Conservation (phyloP, 768 basidiomycete genomes). For the Pleurotus citrinopileatus region DNA sequence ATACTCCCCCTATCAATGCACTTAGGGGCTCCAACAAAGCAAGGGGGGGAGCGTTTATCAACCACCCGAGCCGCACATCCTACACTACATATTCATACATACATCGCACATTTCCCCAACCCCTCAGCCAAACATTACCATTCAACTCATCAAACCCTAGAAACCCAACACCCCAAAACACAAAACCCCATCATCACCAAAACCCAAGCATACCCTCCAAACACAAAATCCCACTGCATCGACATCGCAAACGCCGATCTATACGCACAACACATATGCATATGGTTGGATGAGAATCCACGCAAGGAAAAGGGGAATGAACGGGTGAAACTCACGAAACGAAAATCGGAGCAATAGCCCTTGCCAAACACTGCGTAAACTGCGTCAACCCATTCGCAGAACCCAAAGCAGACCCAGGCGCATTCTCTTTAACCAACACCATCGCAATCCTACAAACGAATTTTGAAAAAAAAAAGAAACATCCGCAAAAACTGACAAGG, state of each 20-base stretch:
- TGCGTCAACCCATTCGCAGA: conserved; percentile 57
- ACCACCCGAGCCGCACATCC: too few relatives aligned
- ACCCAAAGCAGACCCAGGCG: conserved; percentile 48
- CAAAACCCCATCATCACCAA: conserved; percentile 21
- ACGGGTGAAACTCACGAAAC: conserved; percentile 36
- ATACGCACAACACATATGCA: not conserved
- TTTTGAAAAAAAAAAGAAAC: not conserved
- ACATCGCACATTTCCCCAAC: too few relatives aligned
- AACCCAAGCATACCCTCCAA: conserved; percentile 24
- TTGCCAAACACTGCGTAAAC: conserved; percentile 54
- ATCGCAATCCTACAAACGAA: conserved; percentile 38
- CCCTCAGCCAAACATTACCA: too few relatives aligned
- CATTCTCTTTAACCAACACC: conserved; percentile 50
- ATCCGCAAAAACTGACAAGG: not conserved
- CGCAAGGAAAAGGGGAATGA: not conserved
- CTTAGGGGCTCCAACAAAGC: too few relatives aligned
- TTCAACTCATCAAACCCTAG: not conserved
- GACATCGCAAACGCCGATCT: conserved; percentile 23
- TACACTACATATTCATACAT: too few relatives aligned
- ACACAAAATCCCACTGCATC: conserved; percentile 7
- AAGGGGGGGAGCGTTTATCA: too few relatives aligned
- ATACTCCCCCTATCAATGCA: too few relatives aligned
- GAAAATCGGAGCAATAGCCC: conserved; percentile 53
- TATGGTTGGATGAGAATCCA: not conserved
- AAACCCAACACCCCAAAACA: conserved; percentile 11